Conservation (phyloP, 2,329 filamentous ascomycete genomes). For the Fusarium coicis region DNA sequence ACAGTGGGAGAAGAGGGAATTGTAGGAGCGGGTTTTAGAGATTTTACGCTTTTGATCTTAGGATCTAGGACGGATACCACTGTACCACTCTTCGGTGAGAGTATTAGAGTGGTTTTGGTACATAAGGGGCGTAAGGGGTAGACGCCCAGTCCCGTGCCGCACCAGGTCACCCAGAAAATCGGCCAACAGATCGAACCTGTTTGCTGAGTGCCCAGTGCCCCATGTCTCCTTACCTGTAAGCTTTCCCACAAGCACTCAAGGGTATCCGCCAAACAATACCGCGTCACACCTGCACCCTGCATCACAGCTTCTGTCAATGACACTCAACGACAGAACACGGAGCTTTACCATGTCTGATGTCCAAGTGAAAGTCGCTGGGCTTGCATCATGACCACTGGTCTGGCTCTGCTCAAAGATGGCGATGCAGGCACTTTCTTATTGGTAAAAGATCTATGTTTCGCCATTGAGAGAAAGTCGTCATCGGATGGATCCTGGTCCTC, state of each 20-base stretch:
- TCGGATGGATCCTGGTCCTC: no score
- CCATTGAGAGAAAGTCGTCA: no score
- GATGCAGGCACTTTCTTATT: no score
- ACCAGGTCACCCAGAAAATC: background rate
- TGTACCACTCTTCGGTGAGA: background rate
- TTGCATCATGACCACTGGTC: no score
- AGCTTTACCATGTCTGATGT: background rate
- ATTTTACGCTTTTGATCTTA: background rate
- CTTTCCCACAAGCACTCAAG: background rate
- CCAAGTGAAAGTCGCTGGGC: background rate
- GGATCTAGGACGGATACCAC: conserved; percentile 1
- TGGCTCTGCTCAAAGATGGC: no score
- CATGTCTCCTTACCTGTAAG: background rate
- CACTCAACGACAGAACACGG: background rate
- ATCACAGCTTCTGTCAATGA: background rate
- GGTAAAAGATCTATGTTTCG: no score
- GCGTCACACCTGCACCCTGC: background rate
- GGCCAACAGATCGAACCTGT: background rate
- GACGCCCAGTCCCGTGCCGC: background rate
- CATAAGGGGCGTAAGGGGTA: background rate
- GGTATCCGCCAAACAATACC: background rate
- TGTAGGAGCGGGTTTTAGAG: background rate
- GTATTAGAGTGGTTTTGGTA: background rate
- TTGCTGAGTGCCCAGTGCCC: background rate
- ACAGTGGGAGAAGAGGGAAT: background rate